Conservation (phyloP, 1,284 basidiomycete species). For the Phlebopus sp. region DNA sequence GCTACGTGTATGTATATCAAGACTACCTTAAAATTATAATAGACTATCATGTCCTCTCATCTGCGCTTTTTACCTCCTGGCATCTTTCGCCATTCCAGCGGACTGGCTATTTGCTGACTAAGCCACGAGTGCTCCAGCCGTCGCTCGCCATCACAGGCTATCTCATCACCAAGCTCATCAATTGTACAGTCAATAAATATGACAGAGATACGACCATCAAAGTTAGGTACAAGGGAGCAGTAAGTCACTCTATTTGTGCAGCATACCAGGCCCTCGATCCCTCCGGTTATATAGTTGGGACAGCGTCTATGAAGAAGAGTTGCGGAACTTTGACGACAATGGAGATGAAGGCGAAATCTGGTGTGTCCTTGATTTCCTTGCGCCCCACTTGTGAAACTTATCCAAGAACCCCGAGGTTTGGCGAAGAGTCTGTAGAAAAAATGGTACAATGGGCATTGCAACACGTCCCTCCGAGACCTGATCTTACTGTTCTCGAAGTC, state of each 20-base stretch:
- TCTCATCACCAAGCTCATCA: neutral
- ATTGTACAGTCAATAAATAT: slow-evolving; percentile 18
- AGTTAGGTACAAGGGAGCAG: slow-evolving; percentile 69
- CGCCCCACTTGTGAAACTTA: neutral
- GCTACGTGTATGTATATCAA: slow-evolving; percentile 11
- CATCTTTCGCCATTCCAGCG: too few species aligned
- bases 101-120: slow-evolving; percentile 29
- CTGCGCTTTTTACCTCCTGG: too few species aligned
- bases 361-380: slow-evolving; percentile 37
- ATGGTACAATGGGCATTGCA: slow-evolving; percentile 71
- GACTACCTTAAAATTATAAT: slow-evolving; percentile 6
- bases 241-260: slow-evolving; percentile 28
- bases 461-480: slow-evolving; percentile 45
- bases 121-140: too few species aligned
- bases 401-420: slow-evolving; percentile 64
- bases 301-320: slow-evolving; percentile 65
- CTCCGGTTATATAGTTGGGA: slow-evolving; percentile 57
- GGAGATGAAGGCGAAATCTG: slow-evolving; percentile 90
- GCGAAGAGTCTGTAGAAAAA: slow-evolving; percentile 74
- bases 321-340: slow-evolving; percentile 75
- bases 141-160: too few species aligned
- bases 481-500: slow-evolving; percentile 63
- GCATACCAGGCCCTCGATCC: neutral
- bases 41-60: too few species aligned
- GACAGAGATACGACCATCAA: slow-evolving; percentile 51